These are phyloP conservation scores for Beauveria varroae DNA, from an alignment of 2,329 filamentous ascomycete genomes.

Conservation along the genomic window DNA sequence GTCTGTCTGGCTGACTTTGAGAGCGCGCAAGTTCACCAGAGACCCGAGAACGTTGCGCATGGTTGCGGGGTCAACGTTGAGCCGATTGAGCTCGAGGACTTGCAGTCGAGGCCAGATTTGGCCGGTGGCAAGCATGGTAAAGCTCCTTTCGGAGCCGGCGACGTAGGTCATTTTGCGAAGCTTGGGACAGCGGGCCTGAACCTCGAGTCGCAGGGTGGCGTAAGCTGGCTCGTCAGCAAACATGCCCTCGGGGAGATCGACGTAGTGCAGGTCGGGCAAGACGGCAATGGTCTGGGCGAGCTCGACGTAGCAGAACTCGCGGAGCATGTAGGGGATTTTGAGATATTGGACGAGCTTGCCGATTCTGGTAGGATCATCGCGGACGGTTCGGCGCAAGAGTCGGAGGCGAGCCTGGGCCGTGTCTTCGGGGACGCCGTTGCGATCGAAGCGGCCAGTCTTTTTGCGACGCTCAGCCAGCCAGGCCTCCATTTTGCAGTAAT, in stretches of 20 bases:
- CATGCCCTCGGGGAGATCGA: conserved; percentile 84
- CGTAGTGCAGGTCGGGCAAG: conserved; percentile 75
- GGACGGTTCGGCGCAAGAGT: conserved; percentile 73
- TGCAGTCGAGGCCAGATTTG: conserved; percentile 64
- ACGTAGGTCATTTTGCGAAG: conserved; percentile 86
- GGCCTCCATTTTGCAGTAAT: conserved; percentile 87
- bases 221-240: conserved; percentile 74
- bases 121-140: conserved; percentile 61
- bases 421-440: conserved; percentile 75
- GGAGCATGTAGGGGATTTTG: conserved; percentile 91
- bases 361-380: conserved; percentile 63
- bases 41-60: conserved; percentile 64
- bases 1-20: conserved; percentile 64
- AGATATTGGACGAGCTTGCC: conserved; percentile 67
- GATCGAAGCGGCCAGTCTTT: conserved; percentile 62
- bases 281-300: conserved; percentile 81
- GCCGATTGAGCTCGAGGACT: conserved; percentile 60
- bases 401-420: conserved; percentile 67
- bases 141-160: conserved; percentile 67
- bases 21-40: conserved; percentile 59
- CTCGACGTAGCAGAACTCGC: conserved; percentile 77
- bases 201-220: conserved; percentile 69
- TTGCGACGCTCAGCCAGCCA: conserved; percentile 72
- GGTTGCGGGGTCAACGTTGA: conserved; percentile 62
- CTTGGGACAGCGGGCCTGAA: conserved; percentile 75